phyloP scores from a whole-genome alignment of 305 asterid genomes.

The Rubia balearica region DNA sequence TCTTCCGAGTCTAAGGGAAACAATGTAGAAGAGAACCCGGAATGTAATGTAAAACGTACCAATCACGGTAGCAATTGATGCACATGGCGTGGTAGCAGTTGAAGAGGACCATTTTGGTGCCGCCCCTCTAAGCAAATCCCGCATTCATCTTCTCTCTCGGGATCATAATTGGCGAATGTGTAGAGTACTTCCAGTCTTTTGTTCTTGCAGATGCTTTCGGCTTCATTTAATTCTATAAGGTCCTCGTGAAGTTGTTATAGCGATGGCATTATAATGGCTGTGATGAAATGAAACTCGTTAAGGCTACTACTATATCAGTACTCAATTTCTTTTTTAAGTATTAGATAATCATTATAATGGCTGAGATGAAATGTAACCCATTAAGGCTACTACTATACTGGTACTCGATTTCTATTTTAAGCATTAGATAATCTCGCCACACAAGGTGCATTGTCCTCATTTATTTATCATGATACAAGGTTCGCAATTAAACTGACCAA shows the following conservation, averaged over 20 bases:
- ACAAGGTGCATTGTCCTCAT: background rate
- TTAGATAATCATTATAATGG: slow-evolving; percentile 40
- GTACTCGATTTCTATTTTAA: no score
- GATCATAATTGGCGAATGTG: slow-evolving; percentile 26
- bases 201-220: slow-evolving; percentile 33
- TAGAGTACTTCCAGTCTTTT: slow-evolving; percentile 26
- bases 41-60: slow-evolving; percentile 41
- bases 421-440: background rate
- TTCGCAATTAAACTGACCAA: background rate
- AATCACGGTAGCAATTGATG: slow-evolving; percentile 56
- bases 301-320: background rate
- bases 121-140: slow-evolving; percentile 65
- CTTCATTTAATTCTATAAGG: slow-evolving; percentile 39
- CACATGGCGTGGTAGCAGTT: slow-evolving; percentile 71
- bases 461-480: background rate
- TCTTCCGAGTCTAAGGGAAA: background rate
- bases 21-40: background rate
- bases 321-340: no score
- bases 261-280: slow-evolving; percentile 82
- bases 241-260: slow-evolving; percentile 59
- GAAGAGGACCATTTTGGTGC: slow-evolving; percentile 58
- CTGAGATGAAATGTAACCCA: slow-evolving; percentile 31
- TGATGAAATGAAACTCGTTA: slow-evolving; percentile 13
- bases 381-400: slow-evolving; percentile 4
- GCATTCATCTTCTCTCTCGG: slow-evolving; percentile 60